These are phyloP conservation scores for Pilobolus umbonatus DNA, from an alignment of 192 early-diverging fungal genomes.

Conservation along the genomic window DNA sequence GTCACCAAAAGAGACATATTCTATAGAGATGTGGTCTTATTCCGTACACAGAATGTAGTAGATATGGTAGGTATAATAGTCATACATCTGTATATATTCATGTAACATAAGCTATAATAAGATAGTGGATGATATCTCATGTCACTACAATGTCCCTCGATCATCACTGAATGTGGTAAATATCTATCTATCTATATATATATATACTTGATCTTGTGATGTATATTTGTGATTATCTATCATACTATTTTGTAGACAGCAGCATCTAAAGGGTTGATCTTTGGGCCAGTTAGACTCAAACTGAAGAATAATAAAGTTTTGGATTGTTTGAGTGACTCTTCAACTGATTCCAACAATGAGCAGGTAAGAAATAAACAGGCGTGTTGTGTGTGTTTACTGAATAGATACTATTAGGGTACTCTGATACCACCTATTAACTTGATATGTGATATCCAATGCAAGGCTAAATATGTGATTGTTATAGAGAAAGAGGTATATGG, in stretches of 20 bases:
- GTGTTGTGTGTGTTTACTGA: background rate
- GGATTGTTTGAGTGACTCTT: constrained; percentile 4
- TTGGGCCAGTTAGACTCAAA: constrained; percentile 22
- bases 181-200: background rate
- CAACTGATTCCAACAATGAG: background rate
- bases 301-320: constrained; percentile 19
- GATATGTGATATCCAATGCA: constrained; percentile 16
- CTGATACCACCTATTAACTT: constrained; percentile 14
- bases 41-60: constrained; percentile 13
- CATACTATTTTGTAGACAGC: constrained; percentile 7
- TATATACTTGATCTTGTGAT: background rate
- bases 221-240: too few relatives aligned
- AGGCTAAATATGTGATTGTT: constrained; percentile 17
- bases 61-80: constrained; percentile 14
- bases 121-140: constrained; percentile 26
- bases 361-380: background rate
- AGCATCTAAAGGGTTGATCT: constrained; percentile 23
- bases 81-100: background rate
- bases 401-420: background rate
- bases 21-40: constrained; percentile 29
- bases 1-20: constrained; percentile 33
- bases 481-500: constrained; percentile 30
- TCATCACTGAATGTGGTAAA: constrained; percentile 26
- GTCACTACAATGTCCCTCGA: constrained; percentile 19
- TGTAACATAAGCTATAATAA: background rate